Evolutionary conservation across 768 basidiomycete species (phyloP).

Genomic region (Leccinum uliginosum): DNA sequence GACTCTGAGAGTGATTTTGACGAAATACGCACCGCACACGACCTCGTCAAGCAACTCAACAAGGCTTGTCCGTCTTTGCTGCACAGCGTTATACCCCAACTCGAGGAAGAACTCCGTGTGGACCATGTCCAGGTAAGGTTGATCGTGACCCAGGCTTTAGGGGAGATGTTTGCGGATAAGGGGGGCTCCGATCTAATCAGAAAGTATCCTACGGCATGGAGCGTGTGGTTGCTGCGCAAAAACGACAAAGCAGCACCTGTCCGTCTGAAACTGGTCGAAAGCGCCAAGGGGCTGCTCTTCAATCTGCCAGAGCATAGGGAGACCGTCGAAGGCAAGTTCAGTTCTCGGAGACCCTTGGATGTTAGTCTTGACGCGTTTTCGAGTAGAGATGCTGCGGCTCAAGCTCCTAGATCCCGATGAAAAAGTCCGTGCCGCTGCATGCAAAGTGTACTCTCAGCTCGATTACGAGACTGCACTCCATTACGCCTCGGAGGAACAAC

Average conservation of each 20-base stretch:
- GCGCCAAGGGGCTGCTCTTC: slow-evolving; percentile 53
- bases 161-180: slow-evolving; percentile 85
- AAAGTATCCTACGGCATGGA: slow-evolving; percentile 85
- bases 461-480: slow-evolving; percentile 92
- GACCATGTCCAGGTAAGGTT: slow-evolving; percentile 67
- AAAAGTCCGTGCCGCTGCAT: slow-evolving; percentile 80
- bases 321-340: slow-evolving; percentile 65
- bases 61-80: slow-evolving; percentile 76
- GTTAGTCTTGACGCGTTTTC: slow-evolving; percentile 4
- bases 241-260: slow-evolving; percentile 72
- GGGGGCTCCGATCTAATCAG: slow-evolving; percentile 66
- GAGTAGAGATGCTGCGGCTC: slow-evolving; percentile 48
- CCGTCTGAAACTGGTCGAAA: slow-evolving; percentile 76
- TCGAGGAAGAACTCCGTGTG: slow-evolving; percentile 85
- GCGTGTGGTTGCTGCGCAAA: slow-evolving; percentile 72
- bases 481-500: slow-evolving; percentile 60
- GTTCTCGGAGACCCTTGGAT: neutral
- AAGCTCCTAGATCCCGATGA: slow-evolving; percentile 90
- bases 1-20: slow-evolving; percentile 55
- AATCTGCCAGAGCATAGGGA: slow-evolving; percentile 65
- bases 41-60: slow-evolving; percentile 80
- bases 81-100: slow-evolving; percentile 86
- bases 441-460: slow-evolving; percentile 73
- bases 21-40: slow-evolving; percentile 74
- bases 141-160: slow-evolving; percentile 83